Evolutionary conservation across 495 filamentous ascomycete genomes (phyloP).

Genomic region (Echria macrotheca): DNA sequence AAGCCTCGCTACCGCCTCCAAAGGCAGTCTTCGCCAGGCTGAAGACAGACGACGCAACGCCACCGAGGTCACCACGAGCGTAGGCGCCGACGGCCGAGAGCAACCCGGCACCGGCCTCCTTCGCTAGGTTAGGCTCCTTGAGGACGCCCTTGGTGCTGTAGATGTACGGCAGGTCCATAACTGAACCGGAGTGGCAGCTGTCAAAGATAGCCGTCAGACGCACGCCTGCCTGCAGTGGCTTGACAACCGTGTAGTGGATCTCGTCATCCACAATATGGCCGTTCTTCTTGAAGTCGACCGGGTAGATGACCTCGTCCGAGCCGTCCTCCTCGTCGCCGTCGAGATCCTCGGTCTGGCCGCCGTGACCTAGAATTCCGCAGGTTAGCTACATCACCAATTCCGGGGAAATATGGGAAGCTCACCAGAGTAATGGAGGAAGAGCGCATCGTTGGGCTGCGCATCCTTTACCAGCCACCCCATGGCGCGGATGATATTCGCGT

Average conservation of each 20-base stretch:
- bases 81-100: constrained; percentile 80
- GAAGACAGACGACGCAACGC: constrained; percentile 67
- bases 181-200: constrained; percentile 94
- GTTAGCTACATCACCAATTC: not conserved
- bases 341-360: constrained; percentile 40
- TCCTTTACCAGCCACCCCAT: constrained; percentile 43
- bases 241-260: constrained; percentile 87
- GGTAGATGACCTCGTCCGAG: constrained; percentile 95
- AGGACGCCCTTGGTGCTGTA: constrained; percentile 93
- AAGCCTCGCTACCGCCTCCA: constrained; percentile 68
- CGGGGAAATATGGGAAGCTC: constrained; percentile 21
- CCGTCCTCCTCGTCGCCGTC: constrained; percentile 85
- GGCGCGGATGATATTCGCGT: constrained; percentile 45
- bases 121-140: constrained; percentile 96
- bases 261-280: constrained; percentile 97
- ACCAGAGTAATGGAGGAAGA: constrained; percentile 62
- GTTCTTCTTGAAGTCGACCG: constrained; percentile 80
- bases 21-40: constrained; percentile 83
- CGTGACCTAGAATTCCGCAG: constrained; percentile 35
- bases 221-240: constrained; percentile 74
- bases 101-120: constrained; percentile 88
- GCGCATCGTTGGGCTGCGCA: constrained; percentile 44
- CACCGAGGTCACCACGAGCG: constrained; percentile 72
- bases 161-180: constrained; percentile 92
- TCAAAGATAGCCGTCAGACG: constrained; percentile 96